These are phyloP conservation scores for Leersia perrieri DNA, from an alignment of 176 grass and related monocot species.

Conservation along the genomic window DNA sequence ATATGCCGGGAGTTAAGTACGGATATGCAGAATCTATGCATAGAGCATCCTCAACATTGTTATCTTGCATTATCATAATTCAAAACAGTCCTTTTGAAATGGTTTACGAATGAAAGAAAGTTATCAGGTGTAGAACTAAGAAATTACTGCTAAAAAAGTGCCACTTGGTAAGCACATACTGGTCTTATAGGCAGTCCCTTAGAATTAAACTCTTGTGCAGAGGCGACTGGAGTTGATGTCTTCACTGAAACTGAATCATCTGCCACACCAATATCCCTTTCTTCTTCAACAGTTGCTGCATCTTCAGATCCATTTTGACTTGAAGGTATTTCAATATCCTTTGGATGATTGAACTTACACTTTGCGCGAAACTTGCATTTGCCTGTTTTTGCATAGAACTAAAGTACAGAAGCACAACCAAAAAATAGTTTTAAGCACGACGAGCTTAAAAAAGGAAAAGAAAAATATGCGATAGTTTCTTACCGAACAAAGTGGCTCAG, in stretches of 20 bases:
- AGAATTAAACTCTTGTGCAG: slow-evolving; percentile 61
- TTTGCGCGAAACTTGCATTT: slow-evolving; percentile 76
- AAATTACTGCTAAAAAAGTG: slow-evolving; percentile 26
- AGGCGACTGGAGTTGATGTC: slow-evolving; percentile 20
- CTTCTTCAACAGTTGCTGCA: slow-evolving; percentile 38
- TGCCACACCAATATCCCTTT: slow-evolving; percentile 9
- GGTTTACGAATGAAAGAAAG: background rate
- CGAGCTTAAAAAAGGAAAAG: background rate
- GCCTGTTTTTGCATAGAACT: slow-evolving; percentile 80
- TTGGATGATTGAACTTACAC: slow-evolving; percentile 85
- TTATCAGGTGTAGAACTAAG: slow-evolving; percentile 4
- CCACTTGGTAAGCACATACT: slow-evolving; percentile 46
- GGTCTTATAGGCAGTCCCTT: slow-evolving; percentile 81
- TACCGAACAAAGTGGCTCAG: slow-evolving; percentile 64
- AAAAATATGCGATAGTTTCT: slow-evolving; percentile 3
- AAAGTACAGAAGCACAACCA: slow-evolving; percentile 17
- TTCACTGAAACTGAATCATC: slow-evolving; percentile 45
- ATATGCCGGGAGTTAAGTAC: slow-evolving; percentile 13
- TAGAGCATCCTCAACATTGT: background rate
- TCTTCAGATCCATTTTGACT: slow-evolving; percentile 43
- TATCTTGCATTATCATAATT: slow-evolving; percentile 8
- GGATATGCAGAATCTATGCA: slow-evolving; percentile 7
- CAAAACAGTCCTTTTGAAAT: background rate
- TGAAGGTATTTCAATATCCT: slow-evolving; percentile 41
- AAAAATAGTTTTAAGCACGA: slow-evolving; percentile 15